These are phyloP conservation scores for Pyricularia sp. DNA, from an alignment of 2,329 filamentous ascomycete species.

Conservation along the genomic window DNA sequence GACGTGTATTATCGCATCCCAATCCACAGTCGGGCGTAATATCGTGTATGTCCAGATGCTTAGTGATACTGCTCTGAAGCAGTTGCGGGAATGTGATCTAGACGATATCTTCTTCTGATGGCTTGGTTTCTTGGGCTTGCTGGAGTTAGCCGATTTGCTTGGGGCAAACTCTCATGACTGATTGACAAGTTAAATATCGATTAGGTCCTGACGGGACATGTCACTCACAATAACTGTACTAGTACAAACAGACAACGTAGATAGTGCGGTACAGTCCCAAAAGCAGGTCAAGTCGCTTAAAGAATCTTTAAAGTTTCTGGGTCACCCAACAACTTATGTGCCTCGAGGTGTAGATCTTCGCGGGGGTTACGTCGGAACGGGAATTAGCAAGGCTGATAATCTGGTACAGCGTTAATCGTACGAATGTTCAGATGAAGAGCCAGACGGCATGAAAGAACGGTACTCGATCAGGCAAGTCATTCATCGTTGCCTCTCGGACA, in stretches of 20 bases:
- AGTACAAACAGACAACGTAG: neutral
- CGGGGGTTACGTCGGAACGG: neutral
- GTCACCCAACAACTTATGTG: neutral
- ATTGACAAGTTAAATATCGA: neutral
- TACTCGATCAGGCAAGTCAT: neutral
- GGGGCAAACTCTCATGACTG: neutral
- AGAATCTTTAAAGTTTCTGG: neutral
- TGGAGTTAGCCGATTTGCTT: neutral
- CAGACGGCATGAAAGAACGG: neutral
- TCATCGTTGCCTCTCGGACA: neutral
- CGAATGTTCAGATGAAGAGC: neutral
- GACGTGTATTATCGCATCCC: neutral
- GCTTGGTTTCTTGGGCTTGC: neutral
- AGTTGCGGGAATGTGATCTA: neutral
- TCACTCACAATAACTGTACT: neutral
- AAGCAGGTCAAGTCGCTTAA: neutral
- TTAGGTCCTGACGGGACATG: neutral
- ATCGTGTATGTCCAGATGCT: neutral
- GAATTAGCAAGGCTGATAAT: neutral
- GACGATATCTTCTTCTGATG: neutral
- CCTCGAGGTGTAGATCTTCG: neutral
- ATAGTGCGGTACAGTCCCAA: neutral
- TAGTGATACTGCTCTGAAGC: neutral
- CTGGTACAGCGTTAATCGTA: neutral
- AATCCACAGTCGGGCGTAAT: neutral